Conservation (phyloP, 805 yeast genomes). For the Barnettozyma sp. region DNA sequence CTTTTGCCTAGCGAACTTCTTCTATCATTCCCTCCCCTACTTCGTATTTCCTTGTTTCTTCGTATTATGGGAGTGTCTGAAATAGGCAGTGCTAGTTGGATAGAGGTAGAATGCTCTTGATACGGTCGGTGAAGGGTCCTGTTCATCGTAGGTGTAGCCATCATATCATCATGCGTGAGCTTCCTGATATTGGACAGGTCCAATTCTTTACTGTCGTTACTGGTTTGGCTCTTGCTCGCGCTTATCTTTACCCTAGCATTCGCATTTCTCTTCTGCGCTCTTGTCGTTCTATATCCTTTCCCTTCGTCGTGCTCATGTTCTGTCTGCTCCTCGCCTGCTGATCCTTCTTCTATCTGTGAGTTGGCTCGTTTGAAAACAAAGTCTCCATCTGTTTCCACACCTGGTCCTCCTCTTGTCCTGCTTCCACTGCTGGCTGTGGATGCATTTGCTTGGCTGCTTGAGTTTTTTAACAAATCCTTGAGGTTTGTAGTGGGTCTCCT, state of each 20-base stretch:
- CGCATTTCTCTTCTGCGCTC: too few relatives aligned
- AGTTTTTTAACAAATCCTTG: slow-evolving; percentile 21
- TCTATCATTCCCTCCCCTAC: slow-evolving; percentile 27
- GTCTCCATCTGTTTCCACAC: slow-evolving; percentile 18
- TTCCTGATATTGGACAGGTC: slow-evolving; percentile 5
- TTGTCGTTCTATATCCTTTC: too few relatives aligned
- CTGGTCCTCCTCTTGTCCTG: slow-evolving; percentile 9
- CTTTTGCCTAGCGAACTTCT: slow-evolving; percentile 49
- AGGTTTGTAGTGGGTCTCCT: slow-evolving; percentile 17
- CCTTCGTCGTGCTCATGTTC: too few relatives aligned
- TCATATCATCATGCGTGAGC: slow-evolving; percentile 17
- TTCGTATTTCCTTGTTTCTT: slow-evolving; percentile 29
- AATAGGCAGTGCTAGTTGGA: slow-evolving; percentile 27
- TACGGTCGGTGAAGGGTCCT: slow-evolving; percentile 7
- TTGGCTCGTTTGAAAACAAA: slow-evolving; percentile 19
- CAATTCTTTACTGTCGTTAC: too few relatives aligned
- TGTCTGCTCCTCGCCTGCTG: neutral
- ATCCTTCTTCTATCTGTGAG: slow-evolving; percentile 7
- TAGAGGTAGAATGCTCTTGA: slow-evolving; percentile 22
- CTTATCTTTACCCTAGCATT: too few relatives aligned
- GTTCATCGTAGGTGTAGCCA: slow-evolving; percentile 17
- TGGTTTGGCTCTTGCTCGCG: too few relatives aligned
- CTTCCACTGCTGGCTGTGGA: too few relatives aligned
- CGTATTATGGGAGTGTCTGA: slow-evolving; percentile 34
- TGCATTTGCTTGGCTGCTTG: too few relatives aligned